These are phyloP conservation scores for Hypoxylon sp. DNA, from an alignment of 2,329 filamentous ascomycete species.

Conservation along the genomic window DNA sequence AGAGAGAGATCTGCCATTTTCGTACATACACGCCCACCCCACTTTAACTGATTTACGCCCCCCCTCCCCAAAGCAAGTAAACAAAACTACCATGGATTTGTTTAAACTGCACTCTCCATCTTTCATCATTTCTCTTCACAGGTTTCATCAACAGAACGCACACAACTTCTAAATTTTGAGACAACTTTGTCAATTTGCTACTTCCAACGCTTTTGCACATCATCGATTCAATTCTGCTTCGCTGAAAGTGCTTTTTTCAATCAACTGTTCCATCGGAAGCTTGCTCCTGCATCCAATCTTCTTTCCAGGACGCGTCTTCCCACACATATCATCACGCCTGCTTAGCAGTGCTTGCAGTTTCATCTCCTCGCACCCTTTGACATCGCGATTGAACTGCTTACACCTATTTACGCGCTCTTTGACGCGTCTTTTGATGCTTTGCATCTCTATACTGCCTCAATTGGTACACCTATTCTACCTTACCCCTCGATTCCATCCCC, in stretches of 20 bases:
- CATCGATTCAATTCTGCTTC: constrained; percentile 32
- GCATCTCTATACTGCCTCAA: constrained; percentile 29
- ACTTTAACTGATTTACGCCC: neutral
- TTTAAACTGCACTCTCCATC: neutral
- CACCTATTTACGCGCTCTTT: constrained; percentile 19
- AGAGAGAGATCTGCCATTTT: neutral
- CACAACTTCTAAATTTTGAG: constrained; percentile 18
- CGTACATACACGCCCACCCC: neutral
- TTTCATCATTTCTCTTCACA: constrained; percentile 12
- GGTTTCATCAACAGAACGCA: constrained; percentile 23
- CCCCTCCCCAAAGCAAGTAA: constrained; percentile 8
- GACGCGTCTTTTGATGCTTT: constrained; percentile 37
- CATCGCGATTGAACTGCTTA: constrained; percentile 14
- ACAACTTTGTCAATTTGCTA: constrained; percentile 32
- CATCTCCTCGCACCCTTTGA: constrained; percentile 15
- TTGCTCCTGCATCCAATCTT: constrained; percentile 31
- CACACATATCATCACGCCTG: constrained; percentile 20
- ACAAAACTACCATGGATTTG: constrained; percentile 7
- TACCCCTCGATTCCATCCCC: constrained; percentile 41
- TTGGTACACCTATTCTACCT: constrained; percentile 30
- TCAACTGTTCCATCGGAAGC: constrained; percentile 11
- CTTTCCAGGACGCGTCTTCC: constrained; percentile 42
- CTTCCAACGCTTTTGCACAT: constrained; percentile 34
- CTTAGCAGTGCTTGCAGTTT: constrained; percentile 30
- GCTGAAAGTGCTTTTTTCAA: constrained; percentile 32